A percentile compares a stretch with the other conserved stretches of the same genome.
phyloP scores from a whole-genome alignment of 345 rosid species.

The Ceriops zippeliana region DNA sequence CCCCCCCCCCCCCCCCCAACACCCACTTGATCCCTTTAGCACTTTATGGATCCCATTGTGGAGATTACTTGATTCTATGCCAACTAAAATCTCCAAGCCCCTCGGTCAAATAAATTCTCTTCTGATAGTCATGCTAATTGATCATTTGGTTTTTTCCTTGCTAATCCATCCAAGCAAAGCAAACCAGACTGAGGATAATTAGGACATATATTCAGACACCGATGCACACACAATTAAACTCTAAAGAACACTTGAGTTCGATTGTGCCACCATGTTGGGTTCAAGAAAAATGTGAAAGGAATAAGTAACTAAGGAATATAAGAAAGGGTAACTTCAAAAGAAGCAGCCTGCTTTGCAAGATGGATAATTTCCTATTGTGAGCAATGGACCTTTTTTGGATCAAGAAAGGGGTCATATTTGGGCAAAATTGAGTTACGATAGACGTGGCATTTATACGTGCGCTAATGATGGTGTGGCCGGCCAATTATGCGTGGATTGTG shows the following conservation, averaged over 20 bases:
- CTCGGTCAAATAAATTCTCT: not conserved
- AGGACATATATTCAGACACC: not conserved
- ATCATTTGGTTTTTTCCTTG: not conserved
- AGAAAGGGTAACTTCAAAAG: too few relatives aligned
- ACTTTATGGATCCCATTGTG: not conserved
- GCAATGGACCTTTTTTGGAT: not conserved
- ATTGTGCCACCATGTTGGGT: not conserved
- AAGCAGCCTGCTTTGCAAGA: too few relatives aligned
- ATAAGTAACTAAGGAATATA: too few relatives aligned
- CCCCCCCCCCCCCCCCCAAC: too few relatives aligned
- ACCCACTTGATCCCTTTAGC: too few relatives aligned
- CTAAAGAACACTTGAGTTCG: not conserved
- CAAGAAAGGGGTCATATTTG: not conserved
- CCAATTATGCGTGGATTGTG: slow-evolving; percentile 45
- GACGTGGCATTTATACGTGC: too few relatives aligned
- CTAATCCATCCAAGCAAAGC: slow-evolving; percentile 4
- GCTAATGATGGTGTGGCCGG: slow-evolving; percentile 12
- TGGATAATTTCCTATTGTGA: too few relatives aligned
- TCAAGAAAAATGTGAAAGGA: too few relatives aligned
- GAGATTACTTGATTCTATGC: not conserved
- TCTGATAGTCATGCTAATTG: not conserved
- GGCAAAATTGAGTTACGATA: not conserved
- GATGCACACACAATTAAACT: not conserved
- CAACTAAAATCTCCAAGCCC: not conserved
- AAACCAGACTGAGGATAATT: slow-evolving; percentile 2